Evolutionary conservation across 805 yeast genomes (phyloP).

Genomic region (Scheffersomyces lignosus): DNA sequence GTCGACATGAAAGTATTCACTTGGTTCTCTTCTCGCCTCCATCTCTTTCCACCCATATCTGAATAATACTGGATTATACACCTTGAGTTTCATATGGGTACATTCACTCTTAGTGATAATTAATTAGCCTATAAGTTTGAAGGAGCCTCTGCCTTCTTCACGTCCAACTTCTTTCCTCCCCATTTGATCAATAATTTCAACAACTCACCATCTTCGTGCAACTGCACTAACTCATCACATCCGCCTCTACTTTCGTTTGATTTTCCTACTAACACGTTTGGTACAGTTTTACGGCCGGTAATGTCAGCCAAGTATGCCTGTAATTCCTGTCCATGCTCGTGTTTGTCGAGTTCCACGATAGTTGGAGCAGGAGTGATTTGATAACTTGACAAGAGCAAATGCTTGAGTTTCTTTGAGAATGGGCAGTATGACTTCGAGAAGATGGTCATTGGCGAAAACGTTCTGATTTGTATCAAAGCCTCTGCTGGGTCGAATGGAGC

Average conservation of each 20-base stretch:
- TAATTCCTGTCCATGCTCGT: slow-evolving; percentile 69
- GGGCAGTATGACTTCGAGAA: slow-evolving; percentile 68
- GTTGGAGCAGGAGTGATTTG: slow-evolving; percentile 69
- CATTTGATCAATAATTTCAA: slow-evolving; percentile 54
- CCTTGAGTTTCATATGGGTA: too few relatives aligned
- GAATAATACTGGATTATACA: too few relatives aligned
- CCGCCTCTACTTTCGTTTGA: slow-evolving; percentile 74
- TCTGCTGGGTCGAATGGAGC: slow-evolving; percentile 34
- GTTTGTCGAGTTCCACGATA: slow-evolving; percentile 81
- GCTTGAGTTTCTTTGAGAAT: slow-evolving; percentile 69
- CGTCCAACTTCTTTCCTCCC: slow-evolving; percentile 56
- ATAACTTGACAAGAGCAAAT: slow-evolving; percentile 61
- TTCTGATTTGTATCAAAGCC: slow-evolving; percentile 54
- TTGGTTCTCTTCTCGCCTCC: too few relatives aligned
- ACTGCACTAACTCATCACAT: slow-evolving; percentile 68
- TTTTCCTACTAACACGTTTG: slow-evolving; percentile 78
- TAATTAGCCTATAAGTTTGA: slow-evolving; percentile 48
- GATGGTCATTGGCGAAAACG: slow-evolving; percentile 63
- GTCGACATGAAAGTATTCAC: too few relatives aligned
- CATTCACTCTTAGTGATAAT: too few relatives aligned
- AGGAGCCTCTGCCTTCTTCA: slow-evolving; percentile 55
- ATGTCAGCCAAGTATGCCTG: slow-evolving; percentile 67
- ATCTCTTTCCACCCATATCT: too few relatives aligned
- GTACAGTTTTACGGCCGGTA: slow-evolving; percentile 86
- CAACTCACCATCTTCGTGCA: slow-evolving; percentile 60